Base-by-base conservation (phyloP, 164 flowering plant genomes). In the Sedum album region DNA sequence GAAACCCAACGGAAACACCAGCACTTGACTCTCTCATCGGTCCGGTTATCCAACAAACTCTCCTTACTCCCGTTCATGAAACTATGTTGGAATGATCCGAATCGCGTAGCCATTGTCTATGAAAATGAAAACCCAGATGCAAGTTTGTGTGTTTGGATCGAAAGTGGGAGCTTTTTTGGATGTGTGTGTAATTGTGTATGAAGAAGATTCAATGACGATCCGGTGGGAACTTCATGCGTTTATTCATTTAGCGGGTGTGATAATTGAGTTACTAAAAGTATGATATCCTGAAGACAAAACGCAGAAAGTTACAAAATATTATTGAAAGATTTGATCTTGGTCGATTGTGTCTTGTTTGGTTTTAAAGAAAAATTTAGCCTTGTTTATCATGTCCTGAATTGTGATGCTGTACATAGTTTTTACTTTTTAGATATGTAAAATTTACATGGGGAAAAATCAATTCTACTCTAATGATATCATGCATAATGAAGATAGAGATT, bases 1-100 rank as follows among this genome's bases (percentile, higher is more conserved):
- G n/a, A n/a, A n/a, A n/a, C n/a, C n/a, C n/a, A n/a, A n/a, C n/a
- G n/a, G n/a, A n/a, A n/a, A n/a, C n/a, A n/a, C n/a, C n/a, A n/a
- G n/a, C n/a, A n/a, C 49, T 68, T 65, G 28, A 44, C 66, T 21
- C 55, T 33, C 14, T 65, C 71, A 5, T 78, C 74, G 2, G 80
- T 13, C 20, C 73, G 74, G 35, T 74, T 73, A 15, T 74, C 69
- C 1, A 82, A 75, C 11, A 80, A n/a, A n/a, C n/a, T n/a, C n/a
- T n/a, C n/a, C n/a, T n/a, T n/a, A n/a, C n/a, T n/a, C n/a, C n/a
- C n/a, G n/a, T n/a, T n/a, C n/a, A n/a, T n/a, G n/a, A n/a, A n/a
- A n/a, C n/a, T n/a, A n/a, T n/a, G n/a, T n/a, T 76, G 49, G 20
- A 74, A 49, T 2, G 82, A 74, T 2, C 82, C 81, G 5, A 71